Conservation (phyloP, 371 early-diverging fungal genomes). For the Mortierella sp. region DNA sequence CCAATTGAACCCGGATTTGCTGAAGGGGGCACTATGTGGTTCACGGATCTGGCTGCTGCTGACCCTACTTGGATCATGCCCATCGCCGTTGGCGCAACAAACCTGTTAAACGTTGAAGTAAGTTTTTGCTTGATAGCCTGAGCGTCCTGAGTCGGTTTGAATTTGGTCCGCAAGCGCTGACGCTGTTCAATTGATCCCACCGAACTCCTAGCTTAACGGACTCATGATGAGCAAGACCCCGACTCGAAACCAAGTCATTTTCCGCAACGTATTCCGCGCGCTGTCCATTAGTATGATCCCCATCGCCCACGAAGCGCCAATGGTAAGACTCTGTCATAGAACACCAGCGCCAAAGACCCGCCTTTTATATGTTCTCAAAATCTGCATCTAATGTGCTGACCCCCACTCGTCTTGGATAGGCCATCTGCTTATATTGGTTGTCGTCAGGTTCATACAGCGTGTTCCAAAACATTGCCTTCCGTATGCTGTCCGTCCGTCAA, state of each 20-base stretch:
- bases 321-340: conserved; percentile 55
- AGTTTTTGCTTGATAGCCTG: neutral
- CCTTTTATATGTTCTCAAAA: neutral
- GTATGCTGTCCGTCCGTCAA: conserved; percentile 35
- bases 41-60: conserved; percentile 74
- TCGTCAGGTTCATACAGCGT: conserved; percentile 75
- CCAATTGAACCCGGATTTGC: conserved; percentile 64
- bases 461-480: conserved; percentile 68
- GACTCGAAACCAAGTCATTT: conserved; percentile 60
- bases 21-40: conserved; percentile 78
- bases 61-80: conserved; percentile 85
- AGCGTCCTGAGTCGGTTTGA: no score
- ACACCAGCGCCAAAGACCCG: neutral
- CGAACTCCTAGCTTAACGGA: conserved; percentile 62
- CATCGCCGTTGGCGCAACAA: conserved; percentile 75
- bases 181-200: no score
- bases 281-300: conserved; percentile 76
- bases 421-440: conserved; percentile 74
- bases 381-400: neutral
- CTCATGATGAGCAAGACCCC: conserved; percentile 63
- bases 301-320: conserved; percentile 79
- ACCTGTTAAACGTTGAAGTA: conserved; percentile 82
- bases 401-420: conserved; percentile 26
- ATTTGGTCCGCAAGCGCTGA: neutral
- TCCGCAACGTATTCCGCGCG: conserved; percentile 69